Conservation (phyloP, 179 eudicot species). For the Amaranthus tricolor region DNA sequence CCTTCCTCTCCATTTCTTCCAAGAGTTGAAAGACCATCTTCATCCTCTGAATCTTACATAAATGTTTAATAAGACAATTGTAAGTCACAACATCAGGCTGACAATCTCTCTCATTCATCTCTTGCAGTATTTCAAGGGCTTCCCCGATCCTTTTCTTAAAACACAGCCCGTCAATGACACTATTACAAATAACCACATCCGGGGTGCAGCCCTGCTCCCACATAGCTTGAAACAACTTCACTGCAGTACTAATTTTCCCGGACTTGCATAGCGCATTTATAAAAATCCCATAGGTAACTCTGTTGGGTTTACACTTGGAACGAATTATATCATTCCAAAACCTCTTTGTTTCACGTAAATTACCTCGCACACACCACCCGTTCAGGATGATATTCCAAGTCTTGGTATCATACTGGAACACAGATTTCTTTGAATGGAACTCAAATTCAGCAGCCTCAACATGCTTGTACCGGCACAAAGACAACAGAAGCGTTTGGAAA, state of each 20-base stretch:
- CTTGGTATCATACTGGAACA: slow-evolving; percentile 55
- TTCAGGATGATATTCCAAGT: slow-evolving; percentile 77
- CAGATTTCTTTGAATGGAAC: slow-evolving; percentile 49
- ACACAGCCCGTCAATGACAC: slow-evolving; percentile 75
- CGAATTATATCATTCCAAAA: slow-evolving; percentile 72
- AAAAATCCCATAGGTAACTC: slow-evolving; percentile 64
- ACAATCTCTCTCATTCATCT: slow-evolving; percentile 60
- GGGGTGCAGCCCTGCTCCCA: slow-evolving; percentile 63
- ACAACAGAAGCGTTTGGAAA: slow-evolving; percentile 63
- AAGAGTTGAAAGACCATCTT: slow-evolving; percentile 54
- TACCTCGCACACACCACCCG: slow-evolving; percentile 84
- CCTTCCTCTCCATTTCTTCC: slow-evolving; percentile 67
- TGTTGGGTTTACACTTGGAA: slow-evolving; percentile 55
- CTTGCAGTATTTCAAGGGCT: slow-evolving; percentile 50
- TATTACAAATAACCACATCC: slow-evolving; percentile 66
- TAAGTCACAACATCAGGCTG: slow-evolving; percentile 62
- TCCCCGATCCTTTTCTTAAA: slow-evolving; percentile 78
- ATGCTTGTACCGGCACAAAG: slow-evolving; percentile 70
- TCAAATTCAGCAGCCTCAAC: slow-evolving; percentile 73
- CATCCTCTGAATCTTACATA: slow-evolving; percentile 68
- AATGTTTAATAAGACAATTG: slow-evolving; percentile 65
- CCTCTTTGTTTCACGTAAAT: slow-evolving; percentile 67
- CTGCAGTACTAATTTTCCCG: slow-evolving; percentile 62
- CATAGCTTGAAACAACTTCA: slow-evolving; percentile 61
- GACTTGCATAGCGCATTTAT: slow-evolving; percentile 65